phyloP scores from a whole-genome alignment of 2,329 filamentous ascomycete species.

The Trichophyton verrucosum region DNA sequence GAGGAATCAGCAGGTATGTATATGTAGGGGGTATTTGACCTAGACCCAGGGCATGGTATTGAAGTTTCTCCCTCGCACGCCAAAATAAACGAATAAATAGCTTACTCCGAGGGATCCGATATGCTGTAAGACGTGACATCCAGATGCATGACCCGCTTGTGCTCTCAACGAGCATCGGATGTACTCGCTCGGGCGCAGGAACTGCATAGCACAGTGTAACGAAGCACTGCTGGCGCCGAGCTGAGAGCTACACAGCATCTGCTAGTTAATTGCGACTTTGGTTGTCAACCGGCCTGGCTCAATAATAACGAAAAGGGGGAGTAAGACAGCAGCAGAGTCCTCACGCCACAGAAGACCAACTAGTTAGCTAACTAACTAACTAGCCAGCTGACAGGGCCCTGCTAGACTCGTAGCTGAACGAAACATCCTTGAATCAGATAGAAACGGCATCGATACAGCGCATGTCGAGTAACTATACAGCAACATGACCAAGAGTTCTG shows the following conservation, averaged over 20 bases:
- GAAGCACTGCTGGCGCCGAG: neutral
- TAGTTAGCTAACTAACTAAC: neutral
- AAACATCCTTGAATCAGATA: too few relatives aligned
- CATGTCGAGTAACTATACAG: too few relatives aligned
- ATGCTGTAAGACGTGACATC: neutral
- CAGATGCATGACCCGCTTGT: neutral
- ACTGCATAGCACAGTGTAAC: neutral
- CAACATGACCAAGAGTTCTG: too few relatives aligned
- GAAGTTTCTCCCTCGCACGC: neutral
- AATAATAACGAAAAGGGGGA: neutral
- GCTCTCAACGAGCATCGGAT: neutral
- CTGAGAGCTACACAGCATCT: neutral
- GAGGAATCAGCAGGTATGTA: neutral
- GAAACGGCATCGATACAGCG: too few relatives aligned
- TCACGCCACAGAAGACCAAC: neutral
- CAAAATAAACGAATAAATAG: neutral
- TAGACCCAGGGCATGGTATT: neutral
- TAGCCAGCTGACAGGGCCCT: neutral
- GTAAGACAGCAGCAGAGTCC: neutral
- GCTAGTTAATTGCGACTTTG: neutral
- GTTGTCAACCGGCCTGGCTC: neutral
- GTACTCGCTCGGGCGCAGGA: neutral
- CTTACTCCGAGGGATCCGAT: neutral
- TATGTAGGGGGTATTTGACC: neutral
- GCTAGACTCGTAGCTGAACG: neutral